Conservation (phyloP, 331 rosid genomes). For the Rosa hybrid region DNA sequence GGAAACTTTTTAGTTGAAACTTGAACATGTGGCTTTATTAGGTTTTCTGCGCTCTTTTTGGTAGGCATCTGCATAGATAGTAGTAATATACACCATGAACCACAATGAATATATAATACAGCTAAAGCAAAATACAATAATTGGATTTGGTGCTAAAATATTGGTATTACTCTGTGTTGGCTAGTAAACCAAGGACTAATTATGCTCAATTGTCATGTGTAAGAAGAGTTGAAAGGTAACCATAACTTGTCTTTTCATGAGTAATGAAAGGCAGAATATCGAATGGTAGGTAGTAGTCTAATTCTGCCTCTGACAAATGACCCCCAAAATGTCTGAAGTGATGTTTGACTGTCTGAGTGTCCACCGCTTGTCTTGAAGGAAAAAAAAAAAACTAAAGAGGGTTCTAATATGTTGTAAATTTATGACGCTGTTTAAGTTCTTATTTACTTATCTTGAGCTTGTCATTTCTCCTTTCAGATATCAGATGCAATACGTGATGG, state of each 20-base stretch:
- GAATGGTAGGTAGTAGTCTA: neutral
- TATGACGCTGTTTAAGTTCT: neutral
- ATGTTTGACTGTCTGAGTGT: neutral
- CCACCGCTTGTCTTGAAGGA: neutral
- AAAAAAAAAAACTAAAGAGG: too few relatives aligned
- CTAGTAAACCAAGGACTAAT: neutral
- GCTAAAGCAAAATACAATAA: neutral
- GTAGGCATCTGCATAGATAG: neutral
- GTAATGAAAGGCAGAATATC: neutral
- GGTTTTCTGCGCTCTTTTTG: neutral
- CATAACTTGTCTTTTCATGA: neutral
- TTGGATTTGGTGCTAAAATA: neutral
- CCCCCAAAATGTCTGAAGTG: neutral
- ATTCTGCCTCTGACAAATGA: neutral
- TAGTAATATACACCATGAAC: neutral
- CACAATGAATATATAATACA: neutral
- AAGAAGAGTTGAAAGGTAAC: neutral
- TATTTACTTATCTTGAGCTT: conserved; percentile 39
- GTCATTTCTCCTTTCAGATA: conserved; percentile 60
- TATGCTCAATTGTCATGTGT: neutral
- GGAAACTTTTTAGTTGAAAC: neutral
- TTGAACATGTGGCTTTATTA: neutral
- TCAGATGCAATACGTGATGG: conserved; percentile 99
- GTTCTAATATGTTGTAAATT: neutral
- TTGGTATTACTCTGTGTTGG: neutral